Percentiles rank a stretch among this genome's conserved stretches.
Conservation (phyloP, 257 asterid genomes). For the Penstemon eatonii region DNA sequence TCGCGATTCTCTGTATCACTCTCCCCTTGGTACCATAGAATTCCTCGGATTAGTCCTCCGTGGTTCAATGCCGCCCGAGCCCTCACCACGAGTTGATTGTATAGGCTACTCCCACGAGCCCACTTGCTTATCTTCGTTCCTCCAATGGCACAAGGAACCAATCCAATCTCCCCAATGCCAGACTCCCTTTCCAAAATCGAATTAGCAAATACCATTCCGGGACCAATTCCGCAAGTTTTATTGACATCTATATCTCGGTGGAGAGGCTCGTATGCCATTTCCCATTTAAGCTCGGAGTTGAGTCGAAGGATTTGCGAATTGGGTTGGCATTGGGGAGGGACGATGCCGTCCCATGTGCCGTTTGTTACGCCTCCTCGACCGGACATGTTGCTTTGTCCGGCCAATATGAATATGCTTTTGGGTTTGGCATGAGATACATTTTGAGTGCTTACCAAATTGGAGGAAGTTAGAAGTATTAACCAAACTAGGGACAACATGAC, state of each 20-base stretch:
- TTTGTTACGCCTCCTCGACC: conserved; percentile 70
- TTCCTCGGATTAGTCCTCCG: conserved; percentile 43
- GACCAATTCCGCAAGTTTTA: conserved; percentile 75
- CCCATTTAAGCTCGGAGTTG: conserved; percentile 43
- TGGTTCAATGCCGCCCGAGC: conserved; percentile 45
- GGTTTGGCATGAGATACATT: conserved; percentile 19
- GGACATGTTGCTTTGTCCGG: conserved; percentile 92
- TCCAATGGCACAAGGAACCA: conserved; percentile 80
- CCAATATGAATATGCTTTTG: conserved; percentile 62
- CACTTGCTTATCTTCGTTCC: conserved; percentile 63
- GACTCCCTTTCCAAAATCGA: conserved; percentile 34
- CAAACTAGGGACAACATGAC: conserved; percentile 47
- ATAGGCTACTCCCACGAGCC: conserved; percentile 50
- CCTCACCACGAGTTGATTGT: conserved; percentile 45
- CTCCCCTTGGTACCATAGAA: conserved; percentile 84
- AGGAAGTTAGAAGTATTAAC: conserved; percentile 39
- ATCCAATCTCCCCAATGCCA: conserved; percentile 55
- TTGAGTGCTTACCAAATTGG: conserved; percentile 30
- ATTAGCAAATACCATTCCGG: conserved; percentile 75
- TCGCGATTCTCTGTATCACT: conserved; percentile 39
- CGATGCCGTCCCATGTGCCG: conserved; percentile 54
- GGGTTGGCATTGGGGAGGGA: conserved; percentile 52
- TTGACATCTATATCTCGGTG: conserved; percentile 63
- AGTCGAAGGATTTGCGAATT: conserved; percentile 48
- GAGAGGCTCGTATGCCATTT: conserved; percentile 75